Base-by-base conservation (phyloP, 345 rosid genomes). In the Eucalyptus victrix region DNA sequence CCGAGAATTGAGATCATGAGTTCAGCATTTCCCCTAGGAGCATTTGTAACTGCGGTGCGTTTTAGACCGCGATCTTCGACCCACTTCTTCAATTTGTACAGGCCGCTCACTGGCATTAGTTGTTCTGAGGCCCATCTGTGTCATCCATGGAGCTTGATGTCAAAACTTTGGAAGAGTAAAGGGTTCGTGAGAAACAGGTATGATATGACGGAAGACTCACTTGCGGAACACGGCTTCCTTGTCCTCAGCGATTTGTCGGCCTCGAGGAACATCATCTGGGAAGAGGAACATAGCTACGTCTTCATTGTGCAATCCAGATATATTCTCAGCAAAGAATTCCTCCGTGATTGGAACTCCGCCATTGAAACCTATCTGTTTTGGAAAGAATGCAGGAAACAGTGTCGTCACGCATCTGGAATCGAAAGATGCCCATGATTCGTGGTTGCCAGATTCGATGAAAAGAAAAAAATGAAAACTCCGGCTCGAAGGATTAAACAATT, bases 31-130 rank as follows among this genome's bases (percentile, higher is more conserved):
- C 80, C 91, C 92, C 90, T 95, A 2, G 99, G 98, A 56, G 99
- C 99, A 92, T 98, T 98, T 28, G 99, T 97, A 12, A 98, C 99
- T 4, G 98, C 99, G 42, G 99, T 99, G 6, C 97, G 93, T 92
- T 95, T 98, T 93, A 97, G 80, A 37, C 98, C 98, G 80, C 88
- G 97, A 23, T 95, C 97, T 90, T 98, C 97, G 49, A 98, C 89
- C 99, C 99, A 97, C 92, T 98, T 94, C 89, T 92, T 96, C 88
- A 98, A 87, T 90, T 93, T 93, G 88, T 93, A 92, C 13, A 98
- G 91, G 15, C 99, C 99, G 28, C 94, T 91, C 42, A 98, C 53
- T 10, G 99, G 93, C 67, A 88, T 86, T 44, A 98, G 81, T 90
- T 97, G 92, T 40, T 97, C 97, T 8, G 93, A 65, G 47, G 95